Percentiles rank a stretch among this genome's conserved stretches.
These are phyloP conservation scores for Papiliotrema laurentii DNA, from an alignment of 1,284 basidiomycete genomes.

Conservation along the genomic window DNA sequence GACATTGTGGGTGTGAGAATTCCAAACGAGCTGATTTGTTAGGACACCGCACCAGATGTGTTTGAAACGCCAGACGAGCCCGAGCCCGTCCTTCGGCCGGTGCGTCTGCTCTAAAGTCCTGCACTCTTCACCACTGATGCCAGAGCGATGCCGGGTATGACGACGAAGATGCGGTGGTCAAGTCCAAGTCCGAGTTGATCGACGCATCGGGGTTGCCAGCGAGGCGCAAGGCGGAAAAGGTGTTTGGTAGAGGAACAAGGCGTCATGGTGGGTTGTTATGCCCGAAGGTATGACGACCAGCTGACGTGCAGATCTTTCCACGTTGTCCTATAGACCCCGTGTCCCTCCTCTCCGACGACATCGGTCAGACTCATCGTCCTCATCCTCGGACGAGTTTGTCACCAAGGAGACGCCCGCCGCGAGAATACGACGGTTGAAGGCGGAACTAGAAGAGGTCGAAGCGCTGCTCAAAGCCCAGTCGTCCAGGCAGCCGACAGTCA, in stretches of 20 bases:
- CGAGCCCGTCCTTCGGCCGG: slow-evolving; percentile 24
- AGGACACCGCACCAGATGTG: slow-evolving; percentile 87
- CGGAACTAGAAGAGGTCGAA: slow-evolving; percentile 51
- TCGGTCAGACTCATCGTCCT: slow-evolving; percentile 10
- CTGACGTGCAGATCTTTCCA: slow-evolving; percentile 10
- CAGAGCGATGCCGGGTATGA: slow-evolving; percentile 21
- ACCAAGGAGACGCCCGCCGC: slow-evolving; percentile 45
- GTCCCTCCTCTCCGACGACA: slow-evolving; percentile 16
- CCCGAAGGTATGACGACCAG: neutral
- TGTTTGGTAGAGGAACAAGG: slow-evolving; percentile 23
- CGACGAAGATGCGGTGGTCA: slow-evolving; percentile 14
- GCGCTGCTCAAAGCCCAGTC: slow-evolving; percentile 30
- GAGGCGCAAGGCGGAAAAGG: slow-evolving; percentile 20
- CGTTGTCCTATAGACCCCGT: slow-evolving; percentile 15
- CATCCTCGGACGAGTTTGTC: neutral
- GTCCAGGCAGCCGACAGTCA: neutral
- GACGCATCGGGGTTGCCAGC: slow-evolving; percentile 23
- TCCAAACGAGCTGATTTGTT: neutral
- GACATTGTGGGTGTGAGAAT: slow-evolving; percentile 65
- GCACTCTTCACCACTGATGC: neutral
- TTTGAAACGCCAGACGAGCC: slow-evolving; percentile 79
- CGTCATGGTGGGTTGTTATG: slow-evolving; percentile 3
- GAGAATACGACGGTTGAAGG: slow-evolving; percentile 47
- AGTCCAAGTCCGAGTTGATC: slow-evolving; percentile 19
- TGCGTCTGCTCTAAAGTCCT: slow-evolving; percentile 10